Base-by-base conservation (phyloP, 192 early-diverging fungal species). In the Chytriomyces hyalinus region DNA sequence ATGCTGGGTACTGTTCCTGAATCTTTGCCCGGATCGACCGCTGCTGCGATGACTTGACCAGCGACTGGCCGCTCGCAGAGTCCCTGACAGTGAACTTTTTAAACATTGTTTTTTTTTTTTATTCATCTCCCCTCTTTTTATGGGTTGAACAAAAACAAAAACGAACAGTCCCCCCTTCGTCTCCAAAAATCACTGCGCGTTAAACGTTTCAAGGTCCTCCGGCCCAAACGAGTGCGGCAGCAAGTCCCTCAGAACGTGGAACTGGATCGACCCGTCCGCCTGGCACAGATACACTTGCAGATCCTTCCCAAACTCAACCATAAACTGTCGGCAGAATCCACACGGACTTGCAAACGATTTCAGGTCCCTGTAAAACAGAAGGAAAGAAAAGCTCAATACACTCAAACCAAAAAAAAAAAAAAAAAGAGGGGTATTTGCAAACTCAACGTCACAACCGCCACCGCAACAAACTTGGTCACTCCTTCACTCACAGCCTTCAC, bases 41-140 rank as follows among this genome's bases (percentile, higher is more conserved):
- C 74, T 96, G 93, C 20, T 95, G 93, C 36, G 97, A 97, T 46
- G 94, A 91, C 85, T 98, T 98, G 67, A 85, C 83, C 79, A 94
- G 91, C 63, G 92, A 93, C 79, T 97, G 94, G 76, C 92, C 89
- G 72, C 91, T 88, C 73, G 96, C 87, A 61, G 94, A 91, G 61
- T 96, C 92, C 76, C 90, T 92, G 67, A 92, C 80, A 61, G 78
- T 88, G 80, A 95, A 92, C 83, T 91, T 92, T 82, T 92, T 92
- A 75, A 92, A 92, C 91, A 92, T 90, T 50, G 48, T 83, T 67
- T 13, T 68, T 49, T 36, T 1, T 36, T 36, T 36, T 36, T 36
- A 36, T 36, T 36, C 36, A 36, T 36, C 28, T 36, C 28, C 28
- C 28, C 28, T 2, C 2, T 2, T 36, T 36, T n/a, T n/a, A n/a